Conservation (phyloP, 192 early-diverging fungal genomes). For the Cetraspora pellucida region DNA sequence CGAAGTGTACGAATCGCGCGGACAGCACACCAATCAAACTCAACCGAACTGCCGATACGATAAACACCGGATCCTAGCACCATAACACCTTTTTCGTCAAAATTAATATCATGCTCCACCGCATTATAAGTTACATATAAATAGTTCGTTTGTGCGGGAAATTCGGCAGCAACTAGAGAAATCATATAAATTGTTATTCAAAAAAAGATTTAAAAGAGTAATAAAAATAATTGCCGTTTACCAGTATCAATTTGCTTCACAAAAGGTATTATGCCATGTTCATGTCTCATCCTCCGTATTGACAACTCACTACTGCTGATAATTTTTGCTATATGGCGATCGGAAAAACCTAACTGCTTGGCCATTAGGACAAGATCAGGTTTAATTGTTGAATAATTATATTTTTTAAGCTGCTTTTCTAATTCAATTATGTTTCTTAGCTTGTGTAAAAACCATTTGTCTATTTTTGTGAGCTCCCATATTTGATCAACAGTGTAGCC, state of each 20-base stretch:
- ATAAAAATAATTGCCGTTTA: neutral
- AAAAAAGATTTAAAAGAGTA: neutral
- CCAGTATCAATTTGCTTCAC: conserved; percentile 94
- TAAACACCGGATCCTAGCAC: conserved; percentile 98
- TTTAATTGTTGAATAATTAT: conserved; percentile 32
- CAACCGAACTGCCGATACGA: conserved; percentile 95
- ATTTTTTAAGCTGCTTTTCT: conserved; percentile 44
- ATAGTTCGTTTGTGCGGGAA: conserved; percentile 95
- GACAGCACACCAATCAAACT: conserved; percentile 94
- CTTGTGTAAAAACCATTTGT: conserved; percentile 98
- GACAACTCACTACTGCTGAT: conserved; percentile 60
- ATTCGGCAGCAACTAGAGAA: conserved; percentile 81
- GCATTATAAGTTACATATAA: conserved; percentile 99
- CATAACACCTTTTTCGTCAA: conserved; percentile 90
- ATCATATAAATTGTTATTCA: neutral
- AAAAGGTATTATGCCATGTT: conserved; percentile 78
- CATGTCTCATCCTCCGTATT: conserved; percentile 72
- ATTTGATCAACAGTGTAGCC: conserved; percentile 93
- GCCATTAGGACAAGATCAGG: conserved; percentile 66
- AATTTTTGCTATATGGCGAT: conserved; percentile 77
- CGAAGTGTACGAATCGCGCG: conserved; percentile 83
- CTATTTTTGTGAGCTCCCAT: conserved; percentile 87
- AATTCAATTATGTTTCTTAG: conserved; percentile 84
- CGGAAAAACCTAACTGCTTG: conserved; percentile 90
- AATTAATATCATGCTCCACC: conserved; percentile 78